Base-by-base conservation (phyloP, 2,329 filamentous ascomycete species). In the Colletotrichum shisoi region DNA sequence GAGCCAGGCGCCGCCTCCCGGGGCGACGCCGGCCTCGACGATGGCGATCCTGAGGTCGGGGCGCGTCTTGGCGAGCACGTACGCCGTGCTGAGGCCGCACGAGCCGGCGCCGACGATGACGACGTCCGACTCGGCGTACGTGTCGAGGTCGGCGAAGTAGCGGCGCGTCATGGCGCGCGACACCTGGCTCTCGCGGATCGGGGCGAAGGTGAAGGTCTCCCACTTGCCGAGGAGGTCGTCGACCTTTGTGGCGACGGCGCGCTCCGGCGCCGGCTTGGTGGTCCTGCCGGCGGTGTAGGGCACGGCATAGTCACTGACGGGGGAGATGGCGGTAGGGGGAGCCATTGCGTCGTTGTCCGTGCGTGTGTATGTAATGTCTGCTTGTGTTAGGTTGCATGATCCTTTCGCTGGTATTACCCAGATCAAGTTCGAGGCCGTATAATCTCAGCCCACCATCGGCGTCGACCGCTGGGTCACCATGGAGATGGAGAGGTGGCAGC, bases 361-460 rank as follows among this genome's bases (percentile, higher is more conserved):
- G 27, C 4, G 27, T 31, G 7, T 34, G 31, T 9, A 9, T 9
- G 7, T 34, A 9, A 8, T 34, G n/a, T 60, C 65, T 68, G 44
- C 49, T 65, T 46, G 13, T 65, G 65, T 68, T 68, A 68, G 65
- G 62, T 12, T 65, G 92, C 92, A 96, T 96, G 93, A 95, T 96
- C 91, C 93, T 96, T 95, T 93, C 93, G 93, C 93, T 93, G 91
- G 92, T 92, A 95, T 95, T 94, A 94, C 94, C 92, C 91, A 92
- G 91, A 94, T 94, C 92, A 94, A 94, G 91, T 94, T 93, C 65
- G 82, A 84, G 84, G 90, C 92, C 91, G 92, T 95, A 91, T 95
- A 88, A 89, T 95, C 91, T 94, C 90, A 92, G 87, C 65, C 65
- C 53, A 40, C 27, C 62, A 27, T 49, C 56, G 24, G 77, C 79